These are phyloP conservation scores for Prinsepia uniflora DNA, from an alignment of 306 rosid genomes.

Conservation along the genomic window DNA sequence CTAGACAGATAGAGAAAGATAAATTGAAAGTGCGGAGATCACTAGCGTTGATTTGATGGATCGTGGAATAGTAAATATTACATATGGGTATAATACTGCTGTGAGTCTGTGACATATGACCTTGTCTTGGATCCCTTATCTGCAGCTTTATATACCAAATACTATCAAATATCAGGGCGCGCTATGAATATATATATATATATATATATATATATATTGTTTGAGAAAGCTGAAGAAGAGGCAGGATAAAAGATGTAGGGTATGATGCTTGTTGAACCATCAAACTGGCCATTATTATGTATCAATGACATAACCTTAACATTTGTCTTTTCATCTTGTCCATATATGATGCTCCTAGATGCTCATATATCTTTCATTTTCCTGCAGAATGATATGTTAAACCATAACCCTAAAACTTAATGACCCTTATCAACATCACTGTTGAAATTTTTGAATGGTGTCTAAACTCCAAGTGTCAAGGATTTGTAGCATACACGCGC, in stretches of 20 bases:
- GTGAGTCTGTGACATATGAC: constrained; percentile 18
- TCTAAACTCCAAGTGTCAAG: too few relatives aligned
- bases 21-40: too few relatives aligned
- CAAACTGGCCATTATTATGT: constrained; percentile 43
- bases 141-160: constrained; percentile 25
- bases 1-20: too few relatives aligned
- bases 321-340: constrained; percentile 94
- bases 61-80: background rate
- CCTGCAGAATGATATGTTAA: constrained; percentile 25
- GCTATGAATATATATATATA: background rate
- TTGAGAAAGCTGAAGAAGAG: constrained; percentile 42
- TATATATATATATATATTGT: background rate
- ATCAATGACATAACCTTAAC: constrained; percentile 83
- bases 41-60: background rate
- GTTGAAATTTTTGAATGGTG: background rate
- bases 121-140: constrained; percentile 4
- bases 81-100: background rate
- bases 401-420: constrained; percentile 16
- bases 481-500: background rate
- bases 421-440: background rate
- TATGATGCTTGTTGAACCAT: constrained; percentile 40
- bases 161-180: constrained; percentile 42
- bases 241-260: constrained; percentile 61
- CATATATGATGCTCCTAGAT: constrained; percentile 50
- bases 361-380: constrained; percentile 23